Evolutionary conservation across 768 basidiomycete species (phyloP).

Genomic region (Boletus rubropictus): DNA sequence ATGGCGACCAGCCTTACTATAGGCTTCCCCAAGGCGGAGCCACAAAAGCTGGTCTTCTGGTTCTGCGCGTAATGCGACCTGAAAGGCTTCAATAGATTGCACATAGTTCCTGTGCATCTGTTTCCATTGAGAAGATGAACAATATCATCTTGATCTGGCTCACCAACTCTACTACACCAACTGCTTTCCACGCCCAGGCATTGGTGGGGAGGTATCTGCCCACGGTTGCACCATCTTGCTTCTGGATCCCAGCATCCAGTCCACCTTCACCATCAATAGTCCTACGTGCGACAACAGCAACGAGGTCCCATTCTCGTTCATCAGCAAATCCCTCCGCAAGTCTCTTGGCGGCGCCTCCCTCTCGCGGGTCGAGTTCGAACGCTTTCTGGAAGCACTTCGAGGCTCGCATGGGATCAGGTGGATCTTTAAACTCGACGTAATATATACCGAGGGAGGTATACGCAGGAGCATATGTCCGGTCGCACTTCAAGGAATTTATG

Average conservation of each 20-base stretch:
- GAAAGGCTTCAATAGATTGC: slow-evolving; percentile 76
- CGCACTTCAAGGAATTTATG: slow-evolving; percentile 72
- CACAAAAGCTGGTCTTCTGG: slow-evolving; percentile 77
- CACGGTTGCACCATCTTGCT: slow-evolving; percentile 35
- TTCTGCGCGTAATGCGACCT: slow-evolving; percentile 77
- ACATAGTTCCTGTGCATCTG: slow-evolving; percentile 66
- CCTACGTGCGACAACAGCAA: slow-evolving; percentile 87
- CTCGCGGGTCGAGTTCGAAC: slow-evolving; percentile 90
- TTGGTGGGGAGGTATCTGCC: slow-evolving; percentile 66
- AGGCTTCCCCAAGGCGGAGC: slow-evolving; percentile 89
- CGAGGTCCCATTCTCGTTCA: slow-evolving; percentile 91
- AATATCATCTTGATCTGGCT: slow-evolving; percentile 25
- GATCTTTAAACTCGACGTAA: slow-evolving; percentile 64
- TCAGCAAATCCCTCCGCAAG: slow-evolving; percentile 89
- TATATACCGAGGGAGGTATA: slow-evolving; percentile 92
- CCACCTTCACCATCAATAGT: slow-evolving; percentile 94
- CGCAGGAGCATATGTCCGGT: slow-evolving; percentile 76
- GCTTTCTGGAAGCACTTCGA: slow-evolving; percentile 98
- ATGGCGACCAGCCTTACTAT: slow-evolving; percentile 81
- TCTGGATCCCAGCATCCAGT: slow-evolving; percentile 49
- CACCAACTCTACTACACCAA: slow-evolving; percentile 88
- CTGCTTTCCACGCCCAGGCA: slow-evolving; percentile 97
- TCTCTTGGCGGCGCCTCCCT: slow-evolving; percentile 76
- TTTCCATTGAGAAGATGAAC: background rate
- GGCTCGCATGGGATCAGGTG: slow-evolving; percentile 77